These are phyloP conservation scores for Naegleria gruberi DNA, from an alignment of 208 protist species.

Conservation along the genomic window DNA sequence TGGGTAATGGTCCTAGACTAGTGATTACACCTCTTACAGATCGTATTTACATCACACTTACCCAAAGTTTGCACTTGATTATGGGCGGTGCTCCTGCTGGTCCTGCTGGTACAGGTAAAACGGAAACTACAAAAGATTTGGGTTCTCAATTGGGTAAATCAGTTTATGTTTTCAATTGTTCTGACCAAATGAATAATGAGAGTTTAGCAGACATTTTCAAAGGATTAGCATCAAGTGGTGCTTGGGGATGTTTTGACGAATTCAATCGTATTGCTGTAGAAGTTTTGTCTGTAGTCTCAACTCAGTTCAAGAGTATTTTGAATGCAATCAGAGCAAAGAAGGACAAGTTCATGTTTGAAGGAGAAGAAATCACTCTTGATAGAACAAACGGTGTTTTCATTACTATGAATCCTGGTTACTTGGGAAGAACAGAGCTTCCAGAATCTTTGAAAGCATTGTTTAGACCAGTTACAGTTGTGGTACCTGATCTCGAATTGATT, in stretches of 20 bases:
- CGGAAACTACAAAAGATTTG: conserved; percentile 79
- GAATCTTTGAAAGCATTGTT: conserved; percentile 69
- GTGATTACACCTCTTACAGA: conserved; percentile 80
- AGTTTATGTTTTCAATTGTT: conserved; percentile 82
- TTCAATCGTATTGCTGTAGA: conserved; percentile 60
- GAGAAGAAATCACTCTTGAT: conserved; percentile 45
- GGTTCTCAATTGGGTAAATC: conserved; percentile 63
- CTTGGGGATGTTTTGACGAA: conserved; percentile 64
- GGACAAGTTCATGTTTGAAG: conserved; percentile 40
- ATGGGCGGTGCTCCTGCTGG: conserved; percentile 71
- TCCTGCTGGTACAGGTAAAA: conserved; percentile 80
- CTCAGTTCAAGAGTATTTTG: conserved; percentile 61
- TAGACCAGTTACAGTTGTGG: conserved; percentile 60
- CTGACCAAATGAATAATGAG: conserved; percentile 72
- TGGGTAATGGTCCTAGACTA: conserved; percentile 56
- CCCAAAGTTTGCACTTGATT: conserved; percentile 52
- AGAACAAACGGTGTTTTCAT: conserved; percentile 46
- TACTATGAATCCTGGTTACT: conserved; percentile 68
- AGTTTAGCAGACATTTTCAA: conserved; percentile 71
- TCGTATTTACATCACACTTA: conserved; percentile 78
- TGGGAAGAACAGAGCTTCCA: conserved; percentile 66
- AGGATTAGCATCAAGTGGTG: conserved; percentile 52
- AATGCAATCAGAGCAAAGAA: conserved; percentile 31
- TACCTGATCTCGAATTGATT: conserved; percentile 60
- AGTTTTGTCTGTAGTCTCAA: conserved; percentile 53